These are phyloP conservation scores for Pyrenopolyporus hunteri DNA, from an alignment of 495 filamentous ascomycete genomes.

Conservation along the genomic window DNA sequence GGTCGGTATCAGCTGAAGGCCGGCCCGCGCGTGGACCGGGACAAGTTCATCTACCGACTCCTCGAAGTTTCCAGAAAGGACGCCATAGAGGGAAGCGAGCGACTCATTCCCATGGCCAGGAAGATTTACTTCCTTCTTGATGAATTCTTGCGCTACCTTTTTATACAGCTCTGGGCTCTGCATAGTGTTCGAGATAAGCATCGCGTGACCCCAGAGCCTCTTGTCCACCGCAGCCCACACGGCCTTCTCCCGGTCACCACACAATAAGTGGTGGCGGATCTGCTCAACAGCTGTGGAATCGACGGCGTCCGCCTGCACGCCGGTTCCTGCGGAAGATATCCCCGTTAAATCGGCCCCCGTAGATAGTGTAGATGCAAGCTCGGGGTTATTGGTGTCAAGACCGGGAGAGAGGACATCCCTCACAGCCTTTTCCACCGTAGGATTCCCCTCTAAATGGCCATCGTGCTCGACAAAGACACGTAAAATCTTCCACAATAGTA, in stretches of 20 bases:
- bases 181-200: conserved; percentile 87
- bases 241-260: conserved; percentile 87
- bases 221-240: conserved; percentile 95
- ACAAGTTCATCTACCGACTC: conserved; percentile 97
- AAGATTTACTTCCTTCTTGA: conserved; percentile 87
- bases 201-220: conserved; percentile 93
- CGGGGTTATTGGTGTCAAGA: conserved; percentile 40
- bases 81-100: conserved; percentile 86
- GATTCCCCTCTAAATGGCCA: conserved; percentile 76
- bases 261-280: conserved; percentile 72
- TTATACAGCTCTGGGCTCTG: conserved; percentile 69
- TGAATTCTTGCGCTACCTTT: conserved; percentile 91
- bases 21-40: conserved; percentile 89
- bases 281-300: conserved; percentile 70
- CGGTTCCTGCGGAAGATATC: conserved; percentile 30
- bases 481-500: conserved; percentile 87
- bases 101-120: conserved; percentile 78
- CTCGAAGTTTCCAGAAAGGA: conserved; percentile 91
- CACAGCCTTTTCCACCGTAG: conserved; percentile 73
- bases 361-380: conserved; percentile 33
- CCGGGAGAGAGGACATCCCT: conserved; percentile 75
- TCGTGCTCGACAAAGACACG: conserved; percentile 83
- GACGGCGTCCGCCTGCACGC: conserved; percentile 62
- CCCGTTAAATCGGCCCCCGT: conserved; percentile 33
- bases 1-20: conserved; percentile 85